phyloP scores from a whole-genome alignment of 2,329 filamentous ascomycete genomes.

The Dactylellina parvicollis region DNA sequence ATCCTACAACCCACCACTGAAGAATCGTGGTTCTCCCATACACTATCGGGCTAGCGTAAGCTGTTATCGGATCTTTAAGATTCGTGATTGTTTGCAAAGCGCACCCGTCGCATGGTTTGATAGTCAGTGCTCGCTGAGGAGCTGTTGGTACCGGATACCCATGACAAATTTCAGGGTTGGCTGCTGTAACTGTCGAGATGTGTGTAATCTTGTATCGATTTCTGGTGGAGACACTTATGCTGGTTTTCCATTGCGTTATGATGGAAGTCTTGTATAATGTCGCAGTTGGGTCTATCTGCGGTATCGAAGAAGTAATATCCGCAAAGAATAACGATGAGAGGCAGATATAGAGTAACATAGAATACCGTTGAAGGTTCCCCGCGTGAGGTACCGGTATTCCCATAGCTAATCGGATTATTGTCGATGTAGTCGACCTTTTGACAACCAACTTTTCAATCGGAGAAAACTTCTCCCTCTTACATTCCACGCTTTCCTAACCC shows the following conservation, averaged over 20 bases:
- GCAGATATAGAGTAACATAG: no score
- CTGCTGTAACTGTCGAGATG: slow-evolving; percentile 10
- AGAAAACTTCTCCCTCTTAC: no score
- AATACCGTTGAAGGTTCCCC: neutral
- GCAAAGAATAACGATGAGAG: neutral
- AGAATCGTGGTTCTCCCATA: slow-evolving; percentile 5
- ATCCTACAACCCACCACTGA: slow-evolving; percentile 14
- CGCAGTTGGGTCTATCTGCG: slow-evolving; percentile 8
- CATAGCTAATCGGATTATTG: no score
- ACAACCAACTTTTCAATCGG: no score
- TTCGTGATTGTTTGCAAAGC: slow-evolving; percentile 11
- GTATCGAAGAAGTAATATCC: neutral
- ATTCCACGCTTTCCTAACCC: no score
- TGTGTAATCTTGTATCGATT: slow-evolving; percentile 18
- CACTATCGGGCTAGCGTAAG: slow-evolving; percentile 1
- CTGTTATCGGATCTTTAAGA: slow-evolving; percentile 4
- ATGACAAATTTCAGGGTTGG: slow-evolving; percentile 1
- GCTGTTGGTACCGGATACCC: slow-evolving; percentile 9
- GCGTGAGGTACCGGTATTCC: no score
- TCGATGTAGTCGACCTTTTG: no score
- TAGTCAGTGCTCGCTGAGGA: neutral
- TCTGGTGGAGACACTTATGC: neutral
- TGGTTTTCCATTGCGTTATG: slow-evolving; percentile 12
- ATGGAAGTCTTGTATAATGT: slow-evolving; percentile 13
- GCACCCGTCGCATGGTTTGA: slow-evolving; percentile 4